These are phyloP conservation scores for Candida alai DNA, from an alignment of 805 yeast genomes.

Conservation along the genomic window DNA sequence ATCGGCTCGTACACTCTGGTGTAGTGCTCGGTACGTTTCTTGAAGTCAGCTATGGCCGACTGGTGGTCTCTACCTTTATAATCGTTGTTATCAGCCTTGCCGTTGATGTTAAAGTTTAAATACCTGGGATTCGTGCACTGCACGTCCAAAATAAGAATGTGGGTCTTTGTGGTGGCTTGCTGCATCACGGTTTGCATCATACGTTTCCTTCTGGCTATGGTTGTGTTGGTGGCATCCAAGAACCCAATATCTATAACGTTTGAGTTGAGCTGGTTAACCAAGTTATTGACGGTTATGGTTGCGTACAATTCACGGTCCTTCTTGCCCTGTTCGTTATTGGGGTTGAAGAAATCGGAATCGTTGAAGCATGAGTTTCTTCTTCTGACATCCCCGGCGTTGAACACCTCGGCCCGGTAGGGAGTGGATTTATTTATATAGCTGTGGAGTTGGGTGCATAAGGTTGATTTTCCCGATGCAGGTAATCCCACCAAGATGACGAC, in stretches of 20 bases:
- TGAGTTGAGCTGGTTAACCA: conserved; percentile 27
- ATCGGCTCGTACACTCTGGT: conserved; percentile 31
- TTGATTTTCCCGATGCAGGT: conserved; percentile 41
- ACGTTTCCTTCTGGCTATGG: conserved; percentile 27
- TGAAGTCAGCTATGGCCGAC: conserved; percentile 55
- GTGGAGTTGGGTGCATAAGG: conserved; percentile 31
- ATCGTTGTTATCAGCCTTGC: conserved; percentile 61
- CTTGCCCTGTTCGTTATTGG: conserved; percentile 26
- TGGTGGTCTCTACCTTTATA: conserved; percentile 51
- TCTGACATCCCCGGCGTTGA: conserved; percentile 52
- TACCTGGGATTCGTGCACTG: conserved; percentile 51
- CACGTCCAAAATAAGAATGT: conserved; percentile 56
- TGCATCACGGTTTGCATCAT: conserved; percentile 23
- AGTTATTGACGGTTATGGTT: conserved; percentile 26
- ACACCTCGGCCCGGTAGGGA: conserved; percentile 26
- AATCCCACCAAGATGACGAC: conserved; percentile 34
- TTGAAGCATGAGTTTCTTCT: conserved; percentile 28
- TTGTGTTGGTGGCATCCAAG: conserved; percentile 43
- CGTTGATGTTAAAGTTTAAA: conserved; percentile 57
- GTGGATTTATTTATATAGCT: conserved; percentile 24
- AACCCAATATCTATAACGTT: conserved; percentile 32
- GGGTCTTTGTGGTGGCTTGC: conserved; percentile 17
- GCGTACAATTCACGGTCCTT: conserved; percentile 36
- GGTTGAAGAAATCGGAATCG: conserved; percentile 37
- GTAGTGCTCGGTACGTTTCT: conserved; percentile 53